phyloP scores from a whole-genome alignment of 1,284 basidiomycete species.

The Phenoliferia sp. region DNA sequence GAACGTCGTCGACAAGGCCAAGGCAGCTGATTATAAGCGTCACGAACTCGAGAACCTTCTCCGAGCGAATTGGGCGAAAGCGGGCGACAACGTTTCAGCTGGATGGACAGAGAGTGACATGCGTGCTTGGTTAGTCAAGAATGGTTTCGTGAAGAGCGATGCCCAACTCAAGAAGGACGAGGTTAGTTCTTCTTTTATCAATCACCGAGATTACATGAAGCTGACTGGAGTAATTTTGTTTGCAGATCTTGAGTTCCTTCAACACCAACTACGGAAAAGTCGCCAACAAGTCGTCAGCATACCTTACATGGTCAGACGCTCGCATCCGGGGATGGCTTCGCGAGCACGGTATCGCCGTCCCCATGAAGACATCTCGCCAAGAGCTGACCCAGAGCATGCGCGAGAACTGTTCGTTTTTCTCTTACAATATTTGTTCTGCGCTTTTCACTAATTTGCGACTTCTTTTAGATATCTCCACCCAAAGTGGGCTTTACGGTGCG shows the following conservation, averaged over 20 bases:
- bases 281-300: conserved; percentile 31
- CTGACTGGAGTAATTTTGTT: not conserved
- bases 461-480: conserved; percentile 28
- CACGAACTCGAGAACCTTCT: conserved; percentile 74
- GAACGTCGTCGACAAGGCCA: conserved; percentile 24
- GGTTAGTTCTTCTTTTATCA: conserved; percentile 10
- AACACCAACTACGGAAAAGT: conserved; percentile 34
- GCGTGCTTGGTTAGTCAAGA: conserved; percentile 67
- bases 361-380: conserved; percentile 49
- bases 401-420: conserved; percentile 50
- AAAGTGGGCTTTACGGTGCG: conserved; percentile 18
- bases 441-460: not conserved
- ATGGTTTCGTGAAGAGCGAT: conserved; percentile 65
- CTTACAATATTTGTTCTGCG: not conserved
- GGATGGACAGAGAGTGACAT: conserved; percentile 77
- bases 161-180: conserved; percentile 49
- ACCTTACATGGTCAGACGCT: conserved; percentile 38
- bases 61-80: conserved; percentile 66
- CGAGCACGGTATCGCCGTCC: conserved; percentile 28
- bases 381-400: conserved; percentile 64
- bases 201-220: not conserved
- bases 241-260: conserved; percentile 32
- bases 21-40: conserved; percentile 43
- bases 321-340: conserved; percentile 39
- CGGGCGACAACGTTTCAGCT: conserved; percentile 61